Base-by-base conservation (phyloP, 371 early-diverging fungal genomes). In the Apophysomyces elegans region DNA sequence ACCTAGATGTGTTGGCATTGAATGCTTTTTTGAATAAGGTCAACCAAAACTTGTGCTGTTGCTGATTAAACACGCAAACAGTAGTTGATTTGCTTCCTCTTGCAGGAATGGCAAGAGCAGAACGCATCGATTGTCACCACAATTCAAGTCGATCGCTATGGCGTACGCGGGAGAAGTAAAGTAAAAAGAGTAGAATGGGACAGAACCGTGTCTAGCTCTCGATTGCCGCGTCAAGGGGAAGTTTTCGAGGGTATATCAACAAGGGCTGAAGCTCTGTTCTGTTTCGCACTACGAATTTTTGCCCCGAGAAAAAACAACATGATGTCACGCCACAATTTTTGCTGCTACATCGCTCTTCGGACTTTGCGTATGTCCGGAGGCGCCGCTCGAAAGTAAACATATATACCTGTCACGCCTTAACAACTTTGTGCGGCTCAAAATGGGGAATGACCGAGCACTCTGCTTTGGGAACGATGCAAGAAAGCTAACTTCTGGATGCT, bases 81-180 rank as follows among this genome's bases (percentile, higher is more conserved):
- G 41, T 60, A 37, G 67, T 59, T 54, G 73, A 59, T 57, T 58
- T 64, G 37, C 64, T 66, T 54, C 70, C 65, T 69, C 67, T 67
- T 37, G 70, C 65, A 35, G 73, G 62, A 50, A 70, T 47, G 45
- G 61, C 65, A 65, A 73, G 65, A 59, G 70, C 70, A 63, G 74
- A 66, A 56, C 67, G 74, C 74, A 73, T 73, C 58, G 59, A 63
- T 50, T 50, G 54, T 50, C 54, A 50, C 54, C 54, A 32, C 9
- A 21, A 50, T 50, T 26, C 21, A 21, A 50, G 54, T 21, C 54
- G 54, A 50, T 50, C 21, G 21, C 54, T 18, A 21, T 21, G 54
- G 54, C 4, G 54, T 50, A 21, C 8, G 35, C 21, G 32, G 16
- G 21, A 21, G 21, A 50, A 21, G 21, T 18, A 50, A 5, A 50